phyloP scores from a whole-genome alignment of 768 basidiomycete genomes.

The Rhodotorula toruloides region DNA sequence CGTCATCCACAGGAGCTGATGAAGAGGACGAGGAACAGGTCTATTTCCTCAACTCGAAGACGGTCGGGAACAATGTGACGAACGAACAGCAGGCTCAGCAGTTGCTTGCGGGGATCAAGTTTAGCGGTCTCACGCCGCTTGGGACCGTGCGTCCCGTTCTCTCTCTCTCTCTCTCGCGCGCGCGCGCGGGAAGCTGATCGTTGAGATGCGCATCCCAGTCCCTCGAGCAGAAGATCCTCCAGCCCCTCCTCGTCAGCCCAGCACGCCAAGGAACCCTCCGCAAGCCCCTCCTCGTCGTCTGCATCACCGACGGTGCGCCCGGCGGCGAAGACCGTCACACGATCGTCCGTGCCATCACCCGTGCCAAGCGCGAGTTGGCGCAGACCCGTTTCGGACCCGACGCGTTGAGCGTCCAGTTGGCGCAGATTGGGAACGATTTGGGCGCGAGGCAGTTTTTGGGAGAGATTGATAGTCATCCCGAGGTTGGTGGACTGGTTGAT shows the following conservation, averaged over 20 bases:
- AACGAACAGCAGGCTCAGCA: too few species aligned
- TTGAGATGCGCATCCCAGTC: neutral
- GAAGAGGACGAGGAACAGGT: constrained; percentile 43
- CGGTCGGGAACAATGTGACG: too few species aligned
- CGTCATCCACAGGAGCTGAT: constrained; percentile 37
- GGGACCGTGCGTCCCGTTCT: neutral
- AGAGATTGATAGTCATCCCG: constrained; percentile 3
- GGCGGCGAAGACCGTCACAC: constrained; percentile 24
- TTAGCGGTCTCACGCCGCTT: neutral
- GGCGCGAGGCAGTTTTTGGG: constrained; percentile 47
- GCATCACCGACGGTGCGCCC: constrained; percentile 40
- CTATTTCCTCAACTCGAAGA: constrained; percentile 24
- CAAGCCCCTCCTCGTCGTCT: constrained; percentile 50
- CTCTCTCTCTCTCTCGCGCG: neutral
- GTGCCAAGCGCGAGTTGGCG: constrained; percentile 8
- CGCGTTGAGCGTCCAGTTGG: constrained; percentile 45
- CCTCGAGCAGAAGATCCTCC: neutral
- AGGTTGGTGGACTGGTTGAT: constrained; percentile 7
- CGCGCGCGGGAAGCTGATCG: neutral
- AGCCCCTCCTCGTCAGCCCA: too few species aligned
- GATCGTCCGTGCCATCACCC: constrained; percentile 12
- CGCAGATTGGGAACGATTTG: constrained; percentile 32
- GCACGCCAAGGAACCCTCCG: too few species aligned
- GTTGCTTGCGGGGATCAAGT: too few species aligned
- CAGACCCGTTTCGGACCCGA: constrained; percentile 43